These are phyloP conservation scores for Stenocarpella maydis DNA, from an alignment of 2,329 filamentous ascomycete genomes.

Conservation along the genomic window DNA sequence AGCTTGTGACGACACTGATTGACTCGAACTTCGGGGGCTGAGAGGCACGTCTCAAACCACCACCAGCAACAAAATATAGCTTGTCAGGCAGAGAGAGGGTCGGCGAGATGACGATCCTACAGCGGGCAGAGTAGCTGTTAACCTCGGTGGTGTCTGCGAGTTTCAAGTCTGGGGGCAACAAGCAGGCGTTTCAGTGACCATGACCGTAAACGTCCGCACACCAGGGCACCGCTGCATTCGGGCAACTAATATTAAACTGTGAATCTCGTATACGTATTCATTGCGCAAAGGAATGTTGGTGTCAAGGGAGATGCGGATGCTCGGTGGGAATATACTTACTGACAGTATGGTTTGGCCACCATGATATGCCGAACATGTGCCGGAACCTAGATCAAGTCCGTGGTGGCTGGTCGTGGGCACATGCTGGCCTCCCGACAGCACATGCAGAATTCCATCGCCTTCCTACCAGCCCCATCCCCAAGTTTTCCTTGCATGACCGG, in stretches of 20 bases:
- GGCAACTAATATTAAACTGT: background rate
- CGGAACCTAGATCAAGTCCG: background rate
- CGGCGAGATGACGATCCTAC: background rate
- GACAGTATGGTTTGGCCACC: background rate
- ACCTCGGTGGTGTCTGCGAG: constrained; percentile 7
- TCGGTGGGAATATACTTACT: background rate
- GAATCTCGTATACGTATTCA: background rate
- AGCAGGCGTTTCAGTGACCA: constrained; percentile 21
- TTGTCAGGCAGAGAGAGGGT: background rate
- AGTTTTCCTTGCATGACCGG: background rate
- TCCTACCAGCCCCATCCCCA: background rate
- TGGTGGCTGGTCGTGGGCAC: constrained; percentile 12
- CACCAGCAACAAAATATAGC: background rate
- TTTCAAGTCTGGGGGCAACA: constrained; percentile 15
- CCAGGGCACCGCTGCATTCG: constrained; percentile 16
- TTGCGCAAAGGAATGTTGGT: background rate
- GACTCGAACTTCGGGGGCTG: background rate
- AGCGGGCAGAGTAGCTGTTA: background rate
- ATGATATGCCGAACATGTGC: background rate
- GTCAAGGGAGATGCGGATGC: background rate
- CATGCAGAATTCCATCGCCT: background rate
- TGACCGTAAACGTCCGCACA: constrained; percentile 5
- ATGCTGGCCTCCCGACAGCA: background rate
- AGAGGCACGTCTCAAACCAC: background rate
- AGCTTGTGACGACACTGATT: background rate